Conservation (phyloP, 495 filamentous ascomycete genomes). For the Podospora didyma region DNA sequence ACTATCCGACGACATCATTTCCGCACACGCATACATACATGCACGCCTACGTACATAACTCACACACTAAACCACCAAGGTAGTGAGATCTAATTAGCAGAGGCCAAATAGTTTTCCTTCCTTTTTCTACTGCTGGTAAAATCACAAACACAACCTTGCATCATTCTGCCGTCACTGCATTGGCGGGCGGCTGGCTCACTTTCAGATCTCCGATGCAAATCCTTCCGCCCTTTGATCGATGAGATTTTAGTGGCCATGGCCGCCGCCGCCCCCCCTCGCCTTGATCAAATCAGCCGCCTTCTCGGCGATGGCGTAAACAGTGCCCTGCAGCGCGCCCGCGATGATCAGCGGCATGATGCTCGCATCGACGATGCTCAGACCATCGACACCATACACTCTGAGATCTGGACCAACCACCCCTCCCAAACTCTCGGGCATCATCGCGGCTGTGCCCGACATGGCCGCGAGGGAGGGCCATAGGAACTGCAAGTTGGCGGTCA, state of each 20-base stretch:
- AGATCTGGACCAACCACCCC: constrained; percentile 49
- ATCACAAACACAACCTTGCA: not conserved
- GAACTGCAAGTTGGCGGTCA: constrained; percentile 7
- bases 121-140: not conserved
- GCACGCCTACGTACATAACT: too few species aligned
- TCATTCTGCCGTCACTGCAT: not conserved
- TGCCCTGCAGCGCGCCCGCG: constrained; percentile 30
- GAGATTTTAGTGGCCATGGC: not conserved
- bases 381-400: constrained; percentile 49
- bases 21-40: too few species aligned
- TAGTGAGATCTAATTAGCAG: too few species aligned
- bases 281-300: constrained; percentile 28
- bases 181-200: not conserved
- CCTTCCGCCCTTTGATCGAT: not conserved
- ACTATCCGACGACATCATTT: too few species aligned
- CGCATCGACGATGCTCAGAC: constrained; percentile 49
- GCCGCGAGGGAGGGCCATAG: constrained; percentile 22
- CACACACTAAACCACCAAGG: too few species aligned
- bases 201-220: not conserved
- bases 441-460: constrained; percentile 34
- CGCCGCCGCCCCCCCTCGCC: constrained; percentile 4
- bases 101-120: not conserved
- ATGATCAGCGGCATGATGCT: constrained; percentile 36
- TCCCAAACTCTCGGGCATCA: constrained; percentile 35
- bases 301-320: constrained; percentile 38